A percentile compares a stretch with the other conserved stretches of the same genome.
Conservation (phyloP, 225 moss, liverwort and hornwort species). For the Anthoceros angustus region DNA sequence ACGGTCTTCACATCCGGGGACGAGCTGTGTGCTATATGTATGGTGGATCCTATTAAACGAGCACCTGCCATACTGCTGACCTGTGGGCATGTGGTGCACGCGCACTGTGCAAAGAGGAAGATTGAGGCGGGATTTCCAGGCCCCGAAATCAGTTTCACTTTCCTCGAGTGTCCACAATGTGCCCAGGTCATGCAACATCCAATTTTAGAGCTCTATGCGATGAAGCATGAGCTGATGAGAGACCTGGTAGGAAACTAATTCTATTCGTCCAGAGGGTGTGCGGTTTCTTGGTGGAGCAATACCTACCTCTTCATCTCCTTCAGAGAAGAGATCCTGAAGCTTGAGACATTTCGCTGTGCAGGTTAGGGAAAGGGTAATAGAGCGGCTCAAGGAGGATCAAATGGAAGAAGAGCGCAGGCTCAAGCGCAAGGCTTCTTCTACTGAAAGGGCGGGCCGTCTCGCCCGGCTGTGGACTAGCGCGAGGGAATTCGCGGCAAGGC, state of each 20-base stretch:
- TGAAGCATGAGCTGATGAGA: conserved; percentile 33
- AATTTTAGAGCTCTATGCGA: conserved; percentile 23
- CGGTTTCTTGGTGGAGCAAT: not conserved
- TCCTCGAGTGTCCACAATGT: conserved; percentile 46
- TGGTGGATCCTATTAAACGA: conserved; percentile 37
- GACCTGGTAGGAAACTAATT: conserved; percentile 34
- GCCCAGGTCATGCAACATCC: conserved; percentile 34
- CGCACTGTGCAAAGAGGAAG: conserved; percentile 45
- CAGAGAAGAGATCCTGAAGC: no score
- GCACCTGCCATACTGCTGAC: no score
- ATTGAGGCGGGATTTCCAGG: conserved; percentile 38
- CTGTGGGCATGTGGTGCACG: conserved; percentile 49
- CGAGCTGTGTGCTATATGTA: conserved; percentile 47
- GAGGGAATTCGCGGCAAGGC: no score
- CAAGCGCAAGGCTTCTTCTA: no score
- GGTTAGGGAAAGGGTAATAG: no score
- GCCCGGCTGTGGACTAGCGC: no score
- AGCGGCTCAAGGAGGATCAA: no score
- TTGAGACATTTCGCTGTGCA: no score
- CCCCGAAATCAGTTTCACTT: conserved; percentile 43
- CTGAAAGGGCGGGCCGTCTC: no score
- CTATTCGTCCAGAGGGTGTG: not conserved
- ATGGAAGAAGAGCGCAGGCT: no score
- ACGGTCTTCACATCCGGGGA: conserved; percentile 29
- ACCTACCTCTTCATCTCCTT: no score